Evolutionary conservation across 2,329 filamentous ascomycete species (phyloP).

Genomic region (Cytospora piceae): DNA sequence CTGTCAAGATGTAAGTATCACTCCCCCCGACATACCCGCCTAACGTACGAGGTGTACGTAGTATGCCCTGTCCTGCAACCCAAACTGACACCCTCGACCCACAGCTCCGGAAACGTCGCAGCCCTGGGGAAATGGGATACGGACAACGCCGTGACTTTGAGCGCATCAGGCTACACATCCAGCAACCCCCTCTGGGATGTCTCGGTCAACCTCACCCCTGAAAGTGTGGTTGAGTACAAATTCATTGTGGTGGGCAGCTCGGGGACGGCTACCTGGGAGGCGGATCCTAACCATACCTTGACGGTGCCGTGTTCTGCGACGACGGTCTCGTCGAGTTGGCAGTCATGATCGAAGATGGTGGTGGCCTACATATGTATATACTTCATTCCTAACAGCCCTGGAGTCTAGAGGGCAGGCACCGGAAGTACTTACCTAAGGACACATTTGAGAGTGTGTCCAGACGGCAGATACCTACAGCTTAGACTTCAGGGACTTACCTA

Average conservation of each 20-base stretch:
- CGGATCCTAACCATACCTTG: slow-evolving; percentile 44
- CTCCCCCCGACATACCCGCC: neutral
- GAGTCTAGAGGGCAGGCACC: too few relatives aligned
- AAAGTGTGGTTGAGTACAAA: slow-evolving; percentile 56
- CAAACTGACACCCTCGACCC: neutral
- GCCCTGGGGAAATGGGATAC: slow-evolving; percentile 56
- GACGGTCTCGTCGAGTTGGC: slow-evolving; percentile 39
- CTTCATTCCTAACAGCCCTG: neutral
- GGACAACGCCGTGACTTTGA: slow-evolving; percentile 49
- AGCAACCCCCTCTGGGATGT: slow-evolving; percentile 55
- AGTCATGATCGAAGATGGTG: slow-evolving; percentile 27
- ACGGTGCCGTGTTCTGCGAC: slow-evolving; percentile 35
- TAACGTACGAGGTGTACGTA: neutral
- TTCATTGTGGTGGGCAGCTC: slow-evolving; percentile 54
- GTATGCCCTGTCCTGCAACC: neutral
- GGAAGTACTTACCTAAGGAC: too few relatives aligned
- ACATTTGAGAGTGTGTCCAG: too few relatives aligned
- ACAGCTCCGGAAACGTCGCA: slow-evolving; percentile 34
- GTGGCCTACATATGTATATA: neutral
- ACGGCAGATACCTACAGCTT: too few relatives aligned
- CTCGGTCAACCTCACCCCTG: slow-evolving; percentile 50
- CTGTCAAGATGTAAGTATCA: slow-evolving; percentile 35
- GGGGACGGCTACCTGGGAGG: slow-evolving; percentile 58
- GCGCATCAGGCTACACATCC: slow-evolving; percentile 52
- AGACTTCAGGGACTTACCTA: too few relatives aligned